Conservation (phyloP, 208 protist species). For the Leishmania major region DNA sequence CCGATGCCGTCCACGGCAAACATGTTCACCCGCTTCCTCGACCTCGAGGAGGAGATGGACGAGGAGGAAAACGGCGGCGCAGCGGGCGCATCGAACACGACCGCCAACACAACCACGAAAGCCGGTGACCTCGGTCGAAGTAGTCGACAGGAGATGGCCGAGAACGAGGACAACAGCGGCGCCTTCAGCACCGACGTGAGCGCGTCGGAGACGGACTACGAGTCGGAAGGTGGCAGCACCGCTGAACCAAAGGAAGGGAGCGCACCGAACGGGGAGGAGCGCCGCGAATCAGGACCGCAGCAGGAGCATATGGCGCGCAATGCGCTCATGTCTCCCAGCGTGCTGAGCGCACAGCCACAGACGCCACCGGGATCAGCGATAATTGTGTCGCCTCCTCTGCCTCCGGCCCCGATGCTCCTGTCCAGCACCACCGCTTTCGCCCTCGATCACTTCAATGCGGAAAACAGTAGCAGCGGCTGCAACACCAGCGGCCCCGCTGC, state of each 20-base stretch:
- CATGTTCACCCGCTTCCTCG: conserved; percentile 58
- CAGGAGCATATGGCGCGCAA: neutral
- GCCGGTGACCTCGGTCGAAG: neutral
- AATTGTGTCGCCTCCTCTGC: neutral
- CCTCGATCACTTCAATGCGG: neutral
- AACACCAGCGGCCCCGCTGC: neutral
- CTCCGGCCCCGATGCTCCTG: neutral
- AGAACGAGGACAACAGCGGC: conserved; percentile 33
- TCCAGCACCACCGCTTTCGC: neutral
- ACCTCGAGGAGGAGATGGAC: conserved; percentile 39
- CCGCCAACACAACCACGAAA: neutral
- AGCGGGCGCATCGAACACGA: neutral
- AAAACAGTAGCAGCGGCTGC: neutral
- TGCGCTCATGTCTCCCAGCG: conserved; percentile 5
- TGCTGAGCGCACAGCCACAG: neutral
- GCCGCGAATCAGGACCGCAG: neutral
- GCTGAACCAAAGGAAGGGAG: neutral
- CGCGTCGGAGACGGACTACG: conserved; percentile 47
- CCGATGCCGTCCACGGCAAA: conserved; percentile 65
- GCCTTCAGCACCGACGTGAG: conserved; percentile 60
- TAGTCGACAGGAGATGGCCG: conserved; percentile 19
- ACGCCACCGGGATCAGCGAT: neutral
- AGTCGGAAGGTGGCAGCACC: conserved; percentile 18
- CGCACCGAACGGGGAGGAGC: neutral
- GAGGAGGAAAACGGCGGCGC: conserved; percentile 21